Conservation (phyloP, 768 basidiomycete species). For the Termitomyces sp. region DNA sequence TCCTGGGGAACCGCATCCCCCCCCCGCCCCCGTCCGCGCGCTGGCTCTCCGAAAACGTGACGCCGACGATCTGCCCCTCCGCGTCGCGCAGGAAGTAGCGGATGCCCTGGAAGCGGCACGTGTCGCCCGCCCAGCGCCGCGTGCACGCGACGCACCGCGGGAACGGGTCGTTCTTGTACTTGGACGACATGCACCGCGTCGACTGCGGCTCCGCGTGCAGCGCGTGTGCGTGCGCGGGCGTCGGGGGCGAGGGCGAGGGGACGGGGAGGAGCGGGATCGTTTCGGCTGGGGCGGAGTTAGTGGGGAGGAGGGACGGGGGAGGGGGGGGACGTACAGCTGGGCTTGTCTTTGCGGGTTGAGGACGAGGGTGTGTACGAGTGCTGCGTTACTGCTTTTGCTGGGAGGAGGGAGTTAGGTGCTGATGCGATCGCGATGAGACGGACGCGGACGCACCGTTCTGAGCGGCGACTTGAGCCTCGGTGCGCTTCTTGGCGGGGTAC, state of each 20-base stretch:
- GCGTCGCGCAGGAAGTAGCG: conserved; percentile 70
- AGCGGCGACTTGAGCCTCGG: conserved; percentile 60
- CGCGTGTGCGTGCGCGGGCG: conserved; percentile 22
- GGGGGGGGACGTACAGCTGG: too few relatives aligned
- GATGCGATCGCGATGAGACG: background rate
- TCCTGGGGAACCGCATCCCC: conserved; percentile 60
- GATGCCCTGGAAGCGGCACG: conserved; percentile 84
- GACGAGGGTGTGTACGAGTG: conserved; percentile 36
- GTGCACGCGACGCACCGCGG: conserved; percentile 83
- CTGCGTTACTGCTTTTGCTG: conserved; percentile 44
- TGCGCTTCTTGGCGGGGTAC: conserved; percentile 70
- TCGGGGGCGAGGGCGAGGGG: conserved; percentile 24
- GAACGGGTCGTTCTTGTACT: conserved; percentile 68
- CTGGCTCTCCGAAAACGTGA: conserved; percentile 72
- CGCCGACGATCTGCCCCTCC: conserved; percentile 55
- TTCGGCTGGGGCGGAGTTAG: background rate
- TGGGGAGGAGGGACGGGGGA: background rate
- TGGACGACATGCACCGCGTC: conserved; percentile 81
- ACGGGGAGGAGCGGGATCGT: conserved; percentile 32
- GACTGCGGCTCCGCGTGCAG: conserved; percentile 69
- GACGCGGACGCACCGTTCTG: conserved; percentile 55
- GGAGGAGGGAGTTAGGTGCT: conserved; percentile 6
- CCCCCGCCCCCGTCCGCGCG: too few relatives aligned
- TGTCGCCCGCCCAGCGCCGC: conserved; percentile 84
- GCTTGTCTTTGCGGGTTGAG: conserved; percentile 39